Conservation (phyloP, 1,284 basidiomycete species). For the Volvariella surrecta region DNA sequence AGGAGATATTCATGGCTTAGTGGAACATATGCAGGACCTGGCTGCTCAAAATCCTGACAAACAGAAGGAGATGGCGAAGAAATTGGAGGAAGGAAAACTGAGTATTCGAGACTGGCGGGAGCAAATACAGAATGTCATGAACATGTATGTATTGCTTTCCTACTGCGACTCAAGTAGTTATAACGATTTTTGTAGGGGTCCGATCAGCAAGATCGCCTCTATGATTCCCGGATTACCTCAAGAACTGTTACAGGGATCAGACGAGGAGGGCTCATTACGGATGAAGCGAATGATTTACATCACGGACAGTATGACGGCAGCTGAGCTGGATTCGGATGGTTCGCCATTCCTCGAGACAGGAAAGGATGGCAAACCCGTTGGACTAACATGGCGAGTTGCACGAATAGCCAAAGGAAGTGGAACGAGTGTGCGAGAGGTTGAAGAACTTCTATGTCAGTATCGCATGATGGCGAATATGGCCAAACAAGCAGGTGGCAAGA, state of each 20-base stretch:
- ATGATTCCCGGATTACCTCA: conserved; percentile 98
- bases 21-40: conserved; percentile 97
- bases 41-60: conserved; percentile 90
- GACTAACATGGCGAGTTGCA: conserved; percentile 79
- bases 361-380: conserved; percentile 77
- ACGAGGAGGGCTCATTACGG: conserved; percentile 84
- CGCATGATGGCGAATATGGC: conserved; percentile 98
- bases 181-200: conserved; percentile 57
- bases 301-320: conserved; percentile 93
- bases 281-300: conserved; percentile 99
- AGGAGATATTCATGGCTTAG: conserved; percentile 93
- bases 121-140: conserved; percentile 96
- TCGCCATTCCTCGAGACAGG: conserved; percentile 76
- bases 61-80: conserved; percentile 98
- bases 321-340: conserved; percentile 96
- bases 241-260: conserved; percentile 82
- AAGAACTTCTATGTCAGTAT: conserved; percentile 92
- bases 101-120: conserved; percentile 97
- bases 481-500: conserved; percentile 94
- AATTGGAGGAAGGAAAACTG: conserved; percentile 94
- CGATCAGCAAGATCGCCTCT: conserved; percentile 94
- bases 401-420: conserved; percentile 92
- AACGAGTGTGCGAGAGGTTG: conserved; percentile 95
- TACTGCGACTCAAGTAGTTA: conserved; percentile 4
- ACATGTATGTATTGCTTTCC: conserved; percentile 57